Base-by-base conservation (phyloP, 2,329 filamentous ascomycete genomes). In the Beauveria scarabaeidicola region DNA sequence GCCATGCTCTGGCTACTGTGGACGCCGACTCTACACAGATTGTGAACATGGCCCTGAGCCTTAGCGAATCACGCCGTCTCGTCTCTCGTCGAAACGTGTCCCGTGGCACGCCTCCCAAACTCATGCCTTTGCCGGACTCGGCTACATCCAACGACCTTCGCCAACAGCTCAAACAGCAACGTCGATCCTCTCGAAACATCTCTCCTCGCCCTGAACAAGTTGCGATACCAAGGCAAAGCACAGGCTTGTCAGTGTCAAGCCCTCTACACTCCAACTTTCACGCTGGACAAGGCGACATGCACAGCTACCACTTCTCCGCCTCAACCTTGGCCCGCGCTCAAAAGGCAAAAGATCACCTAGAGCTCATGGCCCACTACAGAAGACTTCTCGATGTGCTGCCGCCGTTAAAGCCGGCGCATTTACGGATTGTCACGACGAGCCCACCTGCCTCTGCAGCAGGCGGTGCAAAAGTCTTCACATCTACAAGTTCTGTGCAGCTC, bases 21-120 rank as follows among this genome's bases (percentile, higher is more conserved):
- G 85, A 91, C 66, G 80, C 88, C 61, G 92, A 97, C 68, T 88
- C 92, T 8, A 84, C 88, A 4, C 90, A 96, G 72, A 95, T 97
- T 64, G 91, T 97, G 46, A 91, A 91, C 68, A 89, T 97, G 82
- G 93, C 93, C 1, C 75, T 97, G 66, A 94, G 88, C 64, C 74
- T 97, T 53, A 96, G 89, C 75, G 91, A 97, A 72, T 90, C 87
- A 68, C 84, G 85, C 64, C 84, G 84, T 68, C 80, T 80, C 73
- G 89, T 78, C 62, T 84, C 75, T 71, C 82, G 77, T 72, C 81
- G 76, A 72, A 85, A 70, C 71, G 80, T 73, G 65, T 83, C 68
- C 59, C 83, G 69, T 69, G 81, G 71, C 59, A 76, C 75, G 40
- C 82, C 74, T 32, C 82, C 77, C 51, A 77, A 74, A 44, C 75